Conservation (phyloP, 2,329 filamentous ascomycete species). For the Colletotrichum trifolii region DNA sequence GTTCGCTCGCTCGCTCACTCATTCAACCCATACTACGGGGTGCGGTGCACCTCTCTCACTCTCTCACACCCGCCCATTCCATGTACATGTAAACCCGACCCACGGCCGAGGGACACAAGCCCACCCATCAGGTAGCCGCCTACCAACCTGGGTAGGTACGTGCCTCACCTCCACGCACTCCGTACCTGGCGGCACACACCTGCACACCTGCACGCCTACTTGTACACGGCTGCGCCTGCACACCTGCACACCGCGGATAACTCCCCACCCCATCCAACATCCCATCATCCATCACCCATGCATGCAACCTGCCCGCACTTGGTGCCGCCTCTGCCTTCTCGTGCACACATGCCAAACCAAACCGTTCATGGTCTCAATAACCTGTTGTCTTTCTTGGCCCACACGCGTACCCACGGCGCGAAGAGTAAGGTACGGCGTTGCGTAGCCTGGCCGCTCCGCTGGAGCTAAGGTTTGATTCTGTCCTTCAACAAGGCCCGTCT, state of each 20-base stretch:
- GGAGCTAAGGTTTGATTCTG: slow-evolving; percentile 48
- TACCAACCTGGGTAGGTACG: too few relatives aligned
- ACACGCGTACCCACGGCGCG: slow-evolving; percentile 49
- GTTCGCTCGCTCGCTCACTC: too few relatives aligned
- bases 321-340: slow-evolving; percentile 40
- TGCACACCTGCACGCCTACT: too few relatives aligned
- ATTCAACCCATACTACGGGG: too few relatives aligned
- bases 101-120: too few relatives aligned
- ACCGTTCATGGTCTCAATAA: slow-evolving; percentile 37
- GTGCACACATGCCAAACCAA: slow-evolving; percentile 41
- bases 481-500: slow-evolving; percentile 47
- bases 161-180: too few relatives aligned
- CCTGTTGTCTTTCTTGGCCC: slow-evolving; percentile 45
- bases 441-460: slow-evolving; percentile 46
- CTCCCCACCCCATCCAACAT: slow-evolving; percentile 29
- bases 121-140: too few relatives aligned
- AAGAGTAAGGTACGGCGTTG: neutral
- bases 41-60: too few relatives aligned
- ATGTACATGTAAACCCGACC: too few relatives aligned
- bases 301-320: slow-evolving; percentile 49
- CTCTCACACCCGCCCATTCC: too few relatives aligned
- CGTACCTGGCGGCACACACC: too few relatives aligned
- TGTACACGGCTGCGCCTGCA: slow-evolving; percentile 7
- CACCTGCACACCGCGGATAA: slow-evolving; percentile 23
- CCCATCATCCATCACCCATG: slow-evolving; percentile 40